Conservation (phyloP, 1,284 basidiomycete genomes). For the Hymenochaete sp. region DNA sequence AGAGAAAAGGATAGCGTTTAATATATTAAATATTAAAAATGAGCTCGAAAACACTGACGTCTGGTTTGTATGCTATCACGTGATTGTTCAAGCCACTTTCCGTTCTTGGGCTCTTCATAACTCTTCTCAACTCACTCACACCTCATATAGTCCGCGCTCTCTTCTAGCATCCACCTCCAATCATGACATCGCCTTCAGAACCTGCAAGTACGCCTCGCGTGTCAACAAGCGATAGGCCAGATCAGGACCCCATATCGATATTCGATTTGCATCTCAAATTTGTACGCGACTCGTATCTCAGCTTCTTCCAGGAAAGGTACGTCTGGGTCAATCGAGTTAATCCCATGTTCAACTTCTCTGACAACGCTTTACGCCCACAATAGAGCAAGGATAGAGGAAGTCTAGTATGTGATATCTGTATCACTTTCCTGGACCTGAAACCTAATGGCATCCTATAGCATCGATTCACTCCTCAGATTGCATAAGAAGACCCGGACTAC, state of each 20-base stretch:
- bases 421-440: background rate
- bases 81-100: too few species aligned
- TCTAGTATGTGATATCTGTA: conserved; percentile 51
- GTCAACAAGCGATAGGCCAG: conserved; percentile 14
- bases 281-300: conserved; percentile 67
- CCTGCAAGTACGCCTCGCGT: conserved; percentile 11
- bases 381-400: conserved; percentile 77
- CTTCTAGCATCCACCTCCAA: background rate
- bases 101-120: too few species aligned
- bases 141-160: conserved; percentile 1
- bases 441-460: conserved; percentile 34
- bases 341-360: too few species aligned
- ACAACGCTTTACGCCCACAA: too few species aligned
- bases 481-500: conserved; percentile 61
- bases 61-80: too few species aligned
- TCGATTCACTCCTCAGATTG: conserved; percentile 62
- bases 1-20: too few species aligned
- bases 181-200: conserved; percentile 14
- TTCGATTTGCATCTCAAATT: conserved; percentile 66
- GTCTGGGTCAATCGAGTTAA: too few species aligned
- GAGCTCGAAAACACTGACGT: too few species aligned
- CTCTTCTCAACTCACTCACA: too few species aligned
- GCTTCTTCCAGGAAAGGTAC: conserved; percentile 80
- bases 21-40: too few species aligned
- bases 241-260: conserved; percentile 52